These are phyloP conservation scores for Pythium vanterpoolii DNA, from an alignment of 352 stramenopile genomes.

Conservation along the genomic window DNA sequence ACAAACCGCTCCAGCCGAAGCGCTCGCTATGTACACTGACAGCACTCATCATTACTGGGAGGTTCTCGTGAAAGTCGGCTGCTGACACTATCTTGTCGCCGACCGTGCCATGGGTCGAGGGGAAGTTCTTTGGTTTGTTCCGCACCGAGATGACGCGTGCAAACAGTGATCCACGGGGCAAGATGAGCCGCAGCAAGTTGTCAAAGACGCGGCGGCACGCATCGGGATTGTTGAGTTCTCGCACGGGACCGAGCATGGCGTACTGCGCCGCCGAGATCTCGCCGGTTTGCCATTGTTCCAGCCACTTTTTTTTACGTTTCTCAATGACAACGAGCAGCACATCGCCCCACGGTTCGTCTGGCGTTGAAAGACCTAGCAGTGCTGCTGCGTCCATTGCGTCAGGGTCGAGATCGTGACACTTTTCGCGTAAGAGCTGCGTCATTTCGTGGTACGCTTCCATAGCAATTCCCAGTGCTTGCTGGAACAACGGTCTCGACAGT, in stretches of 20 bases:
- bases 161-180: constrained; percentile 31
- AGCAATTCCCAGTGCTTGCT: constrained; percentile 34
- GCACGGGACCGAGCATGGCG: constrained; percentile 12
- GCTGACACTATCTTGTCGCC: constrained; percentile 3
- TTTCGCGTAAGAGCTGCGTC: constrained; percentile 20
- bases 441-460: constrained; percentile 51
- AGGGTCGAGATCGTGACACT: constrained; percentile 6
- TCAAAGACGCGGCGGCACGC: constrained; percentile 52
- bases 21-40: constrained; percentile 11
- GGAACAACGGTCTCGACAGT: constrained; percentile 30
- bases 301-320: constrained; percentile 33
- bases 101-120: background rate
- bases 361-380: constrained; percentile 5
- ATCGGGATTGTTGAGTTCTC: constrained; percentile 21
- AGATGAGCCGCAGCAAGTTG: constrained; percentile 46
- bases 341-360: constrained; percentile 42
- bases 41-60: constrained; percentile 31
- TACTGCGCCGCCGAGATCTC: constrained; percentile 11
- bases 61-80: constrained; percentile 32
- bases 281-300: constrained; percentile 24
- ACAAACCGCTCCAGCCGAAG: constrained; percentile 7
- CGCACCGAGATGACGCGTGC: constrained; percentile 21
- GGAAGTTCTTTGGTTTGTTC: constrained; percentile 15
- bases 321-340: constrained; percentile 35
- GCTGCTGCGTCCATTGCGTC: constrained; percentile 14